Conservation (phyloP, 2,329 filamentous ascomycete species). For the Diaporthe humulicola region DNA sequence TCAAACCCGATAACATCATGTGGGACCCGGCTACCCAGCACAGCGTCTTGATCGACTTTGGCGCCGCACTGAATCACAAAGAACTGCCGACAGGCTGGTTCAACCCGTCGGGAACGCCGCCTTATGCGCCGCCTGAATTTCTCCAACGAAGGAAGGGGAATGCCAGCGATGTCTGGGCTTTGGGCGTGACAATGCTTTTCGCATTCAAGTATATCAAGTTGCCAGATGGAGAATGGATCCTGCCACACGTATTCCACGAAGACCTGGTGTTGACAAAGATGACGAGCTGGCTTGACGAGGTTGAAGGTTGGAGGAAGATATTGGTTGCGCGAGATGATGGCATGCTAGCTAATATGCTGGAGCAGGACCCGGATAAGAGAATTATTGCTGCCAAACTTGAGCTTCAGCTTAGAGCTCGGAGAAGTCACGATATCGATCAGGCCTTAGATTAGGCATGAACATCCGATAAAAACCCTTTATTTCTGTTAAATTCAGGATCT, state of each 20-base stretch:
- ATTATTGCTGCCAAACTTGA: neutral
- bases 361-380: neutral
- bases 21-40: conserved; percentile 24
- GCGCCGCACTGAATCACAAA: conserved; percentile 37
- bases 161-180: conserved; percentile 39
- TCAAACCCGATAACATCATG: conserved; percentile 41
- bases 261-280: conserved; percentile 4
- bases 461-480: neutral
- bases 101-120: conserved; percentile 39
- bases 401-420: neutral
- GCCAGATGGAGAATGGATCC: conserved; percentile 38
- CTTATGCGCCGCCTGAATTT: conserved; percentile 39
- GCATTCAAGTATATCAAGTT: conserved; percentile 33
- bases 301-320: neutral
- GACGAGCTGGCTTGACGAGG: neutral
- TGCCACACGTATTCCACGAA: conserved; percentile 35
- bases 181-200: conserved; percentile 40
- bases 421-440: neutral
- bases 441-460: accelerated
- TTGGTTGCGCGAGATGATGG: neutral
- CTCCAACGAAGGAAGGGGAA: conserved; percentile 32
- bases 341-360: conserved; percentile 25
- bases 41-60: conserved; percentile 39
- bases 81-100: conserved; percentile 26
- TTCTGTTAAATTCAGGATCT: neutral